phyloP scores from a whole-genome alignment of 805 yeast genomes.

The Torulaspora delbrueckii region DNA sequence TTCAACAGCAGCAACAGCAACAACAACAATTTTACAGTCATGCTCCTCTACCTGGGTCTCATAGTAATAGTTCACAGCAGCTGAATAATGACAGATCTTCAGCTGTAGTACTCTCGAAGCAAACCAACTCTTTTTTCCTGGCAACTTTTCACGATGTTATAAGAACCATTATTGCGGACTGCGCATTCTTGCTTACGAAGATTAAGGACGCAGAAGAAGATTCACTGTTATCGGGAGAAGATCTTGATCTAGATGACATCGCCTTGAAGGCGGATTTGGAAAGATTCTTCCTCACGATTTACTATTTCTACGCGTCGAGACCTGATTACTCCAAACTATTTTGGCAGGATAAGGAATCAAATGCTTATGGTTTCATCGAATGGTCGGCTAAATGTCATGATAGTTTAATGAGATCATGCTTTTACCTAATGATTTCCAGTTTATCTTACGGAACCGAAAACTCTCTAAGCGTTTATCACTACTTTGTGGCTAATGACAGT shows the following conservation, averaged over 20 bases:
- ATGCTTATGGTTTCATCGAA: conserved; percentile 70
- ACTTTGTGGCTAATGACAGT: conserved; percentile 38
- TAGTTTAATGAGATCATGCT: conserved; percentile 76
- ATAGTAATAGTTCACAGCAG: conserved; percentile 2
- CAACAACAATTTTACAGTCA: neutral
- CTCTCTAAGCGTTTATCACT: conserved; percentile 49
- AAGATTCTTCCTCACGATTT: conserved; percentile 72
- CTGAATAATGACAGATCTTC: conserved; percentile 8
- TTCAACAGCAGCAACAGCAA: conserved; percentile 3
- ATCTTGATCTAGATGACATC: conserved; percentile 54
- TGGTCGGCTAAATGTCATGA: conserved; percentile 87
- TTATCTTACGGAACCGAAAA: conserved; percentile 57
- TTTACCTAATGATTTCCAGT: conserved; percentile 72
- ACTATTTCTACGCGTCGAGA: conserved; percentile 61
- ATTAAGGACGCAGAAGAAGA: conserved; percentile 74
- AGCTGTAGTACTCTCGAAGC: conserved; percentile 22
- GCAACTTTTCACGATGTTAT: conserved; percentile 48
- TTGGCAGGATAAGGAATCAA: conserved; percentile 65
- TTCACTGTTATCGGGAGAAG: conserved; percentile 53
- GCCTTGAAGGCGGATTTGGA: conserved; percentile 81
- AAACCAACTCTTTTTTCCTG: conserved; percentile 34
- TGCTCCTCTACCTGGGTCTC: neutral
- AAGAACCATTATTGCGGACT: conserved; percentile 52
- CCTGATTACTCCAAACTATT: conserved; percentile 53
- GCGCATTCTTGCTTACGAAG: conserved; percentile 61